Evolutionary conservation across 2,329 filamentous ascomycete genomes (phyloP), one percentile per base, ranked within the genome.

Genomic region (Cladosporium halotolerans): DNA sequence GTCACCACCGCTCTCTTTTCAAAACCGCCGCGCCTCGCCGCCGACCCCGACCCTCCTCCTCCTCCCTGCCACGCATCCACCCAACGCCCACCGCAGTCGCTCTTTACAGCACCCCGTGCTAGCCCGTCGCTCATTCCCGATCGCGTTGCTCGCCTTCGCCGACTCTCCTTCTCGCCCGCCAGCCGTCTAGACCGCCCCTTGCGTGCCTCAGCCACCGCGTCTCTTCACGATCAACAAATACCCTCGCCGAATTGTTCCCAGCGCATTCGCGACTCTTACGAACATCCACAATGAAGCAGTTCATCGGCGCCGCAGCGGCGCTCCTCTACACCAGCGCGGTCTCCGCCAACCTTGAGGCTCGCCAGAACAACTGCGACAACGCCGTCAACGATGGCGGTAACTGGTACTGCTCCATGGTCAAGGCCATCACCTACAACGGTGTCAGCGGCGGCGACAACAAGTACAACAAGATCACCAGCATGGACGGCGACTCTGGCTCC

Each of bases 401-500:
- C 69, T 84, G 71, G 72, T 88, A 84, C 71, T 87, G 84, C 69
- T 75, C 81, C 53, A 64, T 76, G 38, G 83, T 89, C 54, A 70
- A 78, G 54, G 79, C 82, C 45, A 84, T 91, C 68, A 78, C 80
- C n/a, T 90, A 89, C 69, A 64, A 62, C 43, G 65, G 64, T 47
- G 66, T 69, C 43, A 28, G 23, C 23, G 63, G 62, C 41, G 85
- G 86, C 38, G 40, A 54, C n/a, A 64, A 62, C 33, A 73, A 71
- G 42, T 91, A 88, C 73, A 77, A 86, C 55, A 77, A 79, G 52
- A 79, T 90, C 34, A 80, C 76, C 23, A 62, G 65, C 51, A 88
- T 90, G 80, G 73, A 79, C 55, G 61, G 73, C 13, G 64, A 70
- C 45, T 79, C 79, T 39, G 77, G 76, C 7, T 63, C 72, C 16